phyloP scores from a whole-genome alignment of 2,329 filamentous ascomycete species.

The Fusarium sp. region DNA sequence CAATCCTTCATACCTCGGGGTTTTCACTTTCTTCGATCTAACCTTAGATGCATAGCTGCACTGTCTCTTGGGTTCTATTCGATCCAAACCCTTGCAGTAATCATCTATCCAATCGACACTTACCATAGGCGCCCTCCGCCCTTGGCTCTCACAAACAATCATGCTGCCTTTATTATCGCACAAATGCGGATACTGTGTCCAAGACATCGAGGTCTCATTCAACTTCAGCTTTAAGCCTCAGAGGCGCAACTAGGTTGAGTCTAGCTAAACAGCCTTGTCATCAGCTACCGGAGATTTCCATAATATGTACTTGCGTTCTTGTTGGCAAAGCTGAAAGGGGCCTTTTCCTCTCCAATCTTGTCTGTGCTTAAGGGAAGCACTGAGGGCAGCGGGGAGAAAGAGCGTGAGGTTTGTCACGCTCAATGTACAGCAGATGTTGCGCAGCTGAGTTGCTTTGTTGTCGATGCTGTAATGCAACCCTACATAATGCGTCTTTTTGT shows the following conservation, averaged over 20 bases:
- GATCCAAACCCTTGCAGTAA: neutral
- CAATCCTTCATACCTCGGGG: neutral
- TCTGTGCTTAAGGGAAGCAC: neutral
- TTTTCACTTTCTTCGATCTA: slow-evolving; percentile 3
- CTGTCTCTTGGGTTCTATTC: neutral
- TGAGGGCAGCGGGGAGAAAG: neutral
- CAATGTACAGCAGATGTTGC: neutral
- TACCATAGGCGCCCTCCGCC: neutral
- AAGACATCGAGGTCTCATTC: neutral
- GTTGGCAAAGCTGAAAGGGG: neutral
- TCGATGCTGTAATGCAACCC: slow-evolving; percentile 26
- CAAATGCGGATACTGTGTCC: neutral
- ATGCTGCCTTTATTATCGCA: neutral
- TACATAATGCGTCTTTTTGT: neutral
- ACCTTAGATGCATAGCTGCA: neutral
- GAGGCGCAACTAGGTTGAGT: neutral
- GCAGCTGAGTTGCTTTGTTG: slow-evolving; percentile 5
- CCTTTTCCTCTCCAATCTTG: neutral
- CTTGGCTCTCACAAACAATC: neutral
- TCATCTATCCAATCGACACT: neutral
- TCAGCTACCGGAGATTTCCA: slow-evolving; percentile 15
- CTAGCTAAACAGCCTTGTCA: slow-evolving; percentile 13
- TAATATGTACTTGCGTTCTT: neutral
- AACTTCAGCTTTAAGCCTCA: slow-evolving; percentile 10
- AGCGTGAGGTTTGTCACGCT: neutral